Conservation (phyloP, 139 green algal species). For the Picochlorum costavermella region DNA sequence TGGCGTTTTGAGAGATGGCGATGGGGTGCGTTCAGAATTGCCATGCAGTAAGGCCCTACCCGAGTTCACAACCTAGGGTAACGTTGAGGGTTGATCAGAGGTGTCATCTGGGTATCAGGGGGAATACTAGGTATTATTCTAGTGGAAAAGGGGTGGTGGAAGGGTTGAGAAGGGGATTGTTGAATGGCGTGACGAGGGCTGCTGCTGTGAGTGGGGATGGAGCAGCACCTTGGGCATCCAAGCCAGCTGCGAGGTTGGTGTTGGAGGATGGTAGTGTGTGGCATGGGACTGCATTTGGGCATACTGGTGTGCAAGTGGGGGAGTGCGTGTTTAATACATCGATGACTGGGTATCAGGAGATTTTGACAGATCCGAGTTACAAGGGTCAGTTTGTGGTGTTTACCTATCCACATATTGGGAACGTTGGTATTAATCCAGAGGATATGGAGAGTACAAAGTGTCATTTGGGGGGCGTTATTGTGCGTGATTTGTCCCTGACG, state of each 20-base stretch:
- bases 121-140: no score
- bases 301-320: conserved; percentile 62
- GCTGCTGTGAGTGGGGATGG: neutral
- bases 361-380: conserved; percentile 97
- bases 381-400: conserved; percentile 95
- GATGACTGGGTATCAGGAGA: conserved; percentile 84
- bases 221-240: conserved; percentile 7
- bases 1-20: no score
- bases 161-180: neutral
- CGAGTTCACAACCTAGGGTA: no score
- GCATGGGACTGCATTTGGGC: conserved; percentile 75
- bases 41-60: no score
- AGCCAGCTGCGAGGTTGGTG: conserved; percentile 52
- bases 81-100: no score
- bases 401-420: conserved; percentile 96
- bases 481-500: conserved; percentile 64
- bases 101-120: no score
- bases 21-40: no score
- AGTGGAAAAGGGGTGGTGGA: no score
- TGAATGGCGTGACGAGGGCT: neutral
- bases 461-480: conserved; percentile 81
- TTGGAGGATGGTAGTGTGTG: conserved; percentile 92
- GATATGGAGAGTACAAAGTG: conserved; percentile 79
- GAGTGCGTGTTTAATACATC: conserved; percentile 99
- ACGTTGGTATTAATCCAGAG: conserved; percentile 91